phyloP scores from a whole-genome alignment of 2,329 filamentous ascomycete species.

The Penicillium sp. region DNA sequence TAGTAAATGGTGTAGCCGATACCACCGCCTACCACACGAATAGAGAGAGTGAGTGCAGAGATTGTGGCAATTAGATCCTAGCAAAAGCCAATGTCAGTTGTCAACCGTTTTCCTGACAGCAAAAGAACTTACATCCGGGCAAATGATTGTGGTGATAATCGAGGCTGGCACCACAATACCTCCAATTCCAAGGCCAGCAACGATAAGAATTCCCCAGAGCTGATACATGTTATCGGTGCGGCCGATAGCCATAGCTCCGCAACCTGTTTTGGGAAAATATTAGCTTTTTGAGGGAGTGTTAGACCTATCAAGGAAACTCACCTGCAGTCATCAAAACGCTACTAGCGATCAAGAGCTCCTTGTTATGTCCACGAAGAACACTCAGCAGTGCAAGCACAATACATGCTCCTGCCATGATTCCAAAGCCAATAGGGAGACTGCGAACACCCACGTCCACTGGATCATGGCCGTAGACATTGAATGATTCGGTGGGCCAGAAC shows the following conservation, averaged over 20 bases:
- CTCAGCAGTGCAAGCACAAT: conserved; percentile 59
- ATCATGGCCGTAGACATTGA: conserved; percentile 65
- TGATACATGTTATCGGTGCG: conserved; percentile 53
- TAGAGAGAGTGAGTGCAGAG: conserved; percentile 65
- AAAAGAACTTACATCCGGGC: conserved; percentile 53
- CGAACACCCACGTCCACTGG: conserved; percentile 63
- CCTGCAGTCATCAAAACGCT: conserved; percentile 65
- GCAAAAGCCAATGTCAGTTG: not conserved
- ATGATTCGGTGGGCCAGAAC: conserved; percentile 64
- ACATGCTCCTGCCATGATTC: conserved; percentile 60
- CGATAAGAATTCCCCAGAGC: conserved; percentile 57
- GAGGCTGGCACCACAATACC: conserved; percentile 66
- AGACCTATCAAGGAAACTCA: conserved; percentile 16
- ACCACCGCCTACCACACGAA: conserved; percentile 65
- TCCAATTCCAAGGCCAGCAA: conserved; percentile 64
- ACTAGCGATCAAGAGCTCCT: conserved; percentile 58
- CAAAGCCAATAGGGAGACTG: conserved; percentile 63
- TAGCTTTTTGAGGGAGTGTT: not conserved
- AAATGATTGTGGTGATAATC: conserved; percentile 68
- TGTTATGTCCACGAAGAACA: conserved; percentile 58
- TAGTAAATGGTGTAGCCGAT: conserved; percentile 63
- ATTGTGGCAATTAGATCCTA: conserved; percentile 66
- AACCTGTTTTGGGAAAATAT: conserved; percentile 36
- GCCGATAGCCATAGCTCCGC: conserved; percentile 54
- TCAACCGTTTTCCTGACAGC: not conserved